These are phyloP conservation scores for Yamadazyma dushanensis DNA, from an alignment of 1,139 yeast species.

Conservation along the genomic window DNA sequence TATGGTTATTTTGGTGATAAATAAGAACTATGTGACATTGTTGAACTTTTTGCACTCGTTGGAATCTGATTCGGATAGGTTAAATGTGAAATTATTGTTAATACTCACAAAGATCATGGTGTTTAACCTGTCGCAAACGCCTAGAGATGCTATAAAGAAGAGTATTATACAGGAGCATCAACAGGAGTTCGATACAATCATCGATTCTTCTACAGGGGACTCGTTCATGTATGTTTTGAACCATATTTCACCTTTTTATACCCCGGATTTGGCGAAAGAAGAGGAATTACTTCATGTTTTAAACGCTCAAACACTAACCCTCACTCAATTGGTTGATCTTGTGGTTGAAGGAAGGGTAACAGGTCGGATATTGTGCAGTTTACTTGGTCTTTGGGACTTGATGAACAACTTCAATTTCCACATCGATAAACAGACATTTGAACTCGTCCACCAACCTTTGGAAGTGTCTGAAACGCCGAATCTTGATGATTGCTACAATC, in stretches of 20 bases:
- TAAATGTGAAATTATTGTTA: conserved; percentile 22
- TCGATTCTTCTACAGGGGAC: conserved; percentile 12
- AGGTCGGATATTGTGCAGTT: conserved; percentile 30
- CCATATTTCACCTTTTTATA: conserved; percentile 19
- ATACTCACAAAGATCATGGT: conserved; percentile 20
- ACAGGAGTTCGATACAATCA: neutral
- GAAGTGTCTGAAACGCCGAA: conserved; percentile 6
- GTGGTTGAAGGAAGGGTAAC: conserved; percentile 24
- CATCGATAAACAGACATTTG: conserved; percentile 12
- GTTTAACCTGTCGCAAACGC: conserved; percentile 8
- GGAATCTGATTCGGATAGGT: conserved; percentile 12
- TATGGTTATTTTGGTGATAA: conserved; percentile 30
- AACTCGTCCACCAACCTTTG: conserved; percentile 2
- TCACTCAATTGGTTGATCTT: conserved; percentile 17
- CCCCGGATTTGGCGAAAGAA: conserved; percentile 4
- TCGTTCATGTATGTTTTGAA: conserved; percentile 21
- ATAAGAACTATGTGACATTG: conserved; percentile 31
- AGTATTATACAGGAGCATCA: neutral
- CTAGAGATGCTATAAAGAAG: conserved; percentile 4
- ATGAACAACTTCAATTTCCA: conserved; percentile 21
- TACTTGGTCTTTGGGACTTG: conserved; percentile 37
- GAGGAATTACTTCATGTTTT: conserved; percentile 4
- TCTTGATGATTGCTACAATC: conserved; percentile 9
- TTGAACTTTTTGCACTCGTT: conserved; percentile 27
- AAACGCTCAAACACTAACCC: conserved; percentile 7